Conservation (phyloP, 495 filamentous ascomycete species). For the Daldinia decipiens region DNA sequence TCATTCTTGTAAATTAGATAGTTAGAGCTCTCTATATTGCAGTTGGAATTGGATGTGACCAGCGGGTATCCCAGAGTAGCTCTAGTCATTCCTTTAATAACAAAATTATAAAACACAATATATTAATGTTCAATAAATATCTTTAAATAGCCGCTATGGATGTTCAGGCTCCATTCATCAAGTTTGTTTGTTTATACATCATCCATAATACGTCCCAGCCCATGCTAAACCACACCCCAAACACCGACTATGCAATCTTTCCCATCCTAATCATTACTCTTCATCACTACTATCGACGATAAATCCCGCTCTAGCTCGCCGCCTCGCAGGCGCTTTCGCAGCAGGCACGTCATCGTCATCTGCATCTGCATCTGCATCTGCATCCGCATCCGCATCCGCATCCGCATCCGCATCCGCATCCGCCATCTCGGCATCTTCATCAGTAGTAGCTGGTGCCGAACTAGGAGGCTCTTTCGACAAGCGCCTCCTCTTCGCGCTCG, state of each 20-base stretch:
- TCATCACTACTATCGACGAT: constrained; percentile 68
- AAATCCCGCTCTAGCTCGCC: constrained; percentile 61
- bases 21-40: not conserved
- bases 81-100: constrained; percentile 9
- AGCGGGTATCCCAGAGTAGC: not conserved
- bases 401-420: constrained; percentile 29
- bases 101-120: not conserved
- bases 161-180: not conserved
- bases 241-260: constrained; percentile 30
- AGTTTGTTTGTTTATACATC: not conserved
- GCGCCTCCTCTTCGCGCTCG: constrained; percentile 41
- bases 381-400: constrained; percentile 7
- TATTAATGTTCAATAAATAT: not conserved
- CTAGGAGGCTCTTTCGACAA: constrained; percentile 40
- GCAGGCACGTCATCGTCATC: constrained; percentile 45
- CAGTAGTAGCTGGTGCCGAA: constrained; percentile 6
- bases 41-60: not conserved
- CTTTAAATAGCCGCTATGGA: not conserved
- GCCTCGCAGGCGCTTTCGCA: constrained; percentile 34
- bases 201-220: not conserved
- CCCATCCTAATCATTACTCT: constrained; percentile 42
- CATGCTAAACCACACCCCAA: constrained; percentile 7
- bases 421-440: constrained; percentile 10
- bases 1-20: not conserved
- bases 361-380: constrained; percentile 24